These are phyloP conservation scores for Magnaporthales sp. DNA, from an alignment of 2,329 filamentous ascomycete species.

Conservation along the genomic window DNA sequence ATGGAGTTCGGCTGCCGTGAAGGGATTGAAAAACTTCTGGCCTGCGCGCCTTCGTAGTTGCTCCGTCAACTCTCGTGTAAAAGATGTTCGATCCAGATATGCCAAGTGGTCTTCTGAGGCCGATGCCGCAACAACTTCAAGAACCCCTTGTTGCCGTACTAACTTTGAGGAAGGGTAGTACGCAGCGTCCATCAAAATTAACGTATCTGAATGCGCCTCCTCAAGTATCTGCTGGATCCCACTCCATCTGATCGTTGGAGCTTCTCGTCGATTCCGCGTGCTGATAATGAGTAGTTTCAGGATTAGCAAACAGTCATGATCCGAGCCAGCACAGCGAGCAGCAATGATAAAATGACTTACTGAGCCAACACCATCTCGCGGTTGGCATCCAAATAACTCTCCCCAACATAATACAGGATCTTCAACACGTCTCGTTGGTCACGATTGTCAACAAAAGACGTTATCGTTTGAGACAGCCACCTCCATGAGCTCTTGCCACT, in stretches of 20 bases:
- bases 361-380: constrained; percentile 50
- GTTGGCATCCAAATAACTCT: constrained; percentile 44
- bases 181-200: constrained; percentile 50
- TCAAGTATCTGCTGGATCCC: constrained; percentile 48
- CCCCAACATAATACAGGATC: constrained; percentile 49
- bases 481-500: constrained; percentile 40
- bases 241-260: constrained; percentile 44
- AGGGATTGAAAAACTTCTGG: constrained; percentile 31
- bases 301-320: background rate
- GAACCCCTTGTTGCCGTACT: constrained; percentile 40
- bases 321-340: background rate
- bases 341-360: constrained; percentile 22
- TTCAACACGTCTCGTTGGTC: constrained; percentile 49
- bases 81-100: constrained; percentile 39
- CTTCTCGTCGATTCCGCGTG: constrained; percentile 34
- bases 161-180: constrained; percentile 47
- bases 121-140: constrained; percentile 48
- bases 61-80: constrained; percentile 41
- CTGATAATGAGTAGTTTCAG: constrained; percentile 21
- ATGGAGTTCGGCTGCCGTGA: constrained; percentile 44
- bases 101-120: constrained; percentile 42
- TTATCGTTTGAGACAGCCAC: constrained; percentile 43
- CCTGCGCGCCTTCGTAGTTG: constrained; percentile 38
- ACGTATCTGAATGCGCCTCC: constrained; percentile 44
- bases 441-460: constrained; percentile 41